Evolutionary conservation across 1,139 yeast genomes (phyloP), one percentile per base, ranked within the genome.

Genomic region (Suhomyces yuchorum): DNA sequence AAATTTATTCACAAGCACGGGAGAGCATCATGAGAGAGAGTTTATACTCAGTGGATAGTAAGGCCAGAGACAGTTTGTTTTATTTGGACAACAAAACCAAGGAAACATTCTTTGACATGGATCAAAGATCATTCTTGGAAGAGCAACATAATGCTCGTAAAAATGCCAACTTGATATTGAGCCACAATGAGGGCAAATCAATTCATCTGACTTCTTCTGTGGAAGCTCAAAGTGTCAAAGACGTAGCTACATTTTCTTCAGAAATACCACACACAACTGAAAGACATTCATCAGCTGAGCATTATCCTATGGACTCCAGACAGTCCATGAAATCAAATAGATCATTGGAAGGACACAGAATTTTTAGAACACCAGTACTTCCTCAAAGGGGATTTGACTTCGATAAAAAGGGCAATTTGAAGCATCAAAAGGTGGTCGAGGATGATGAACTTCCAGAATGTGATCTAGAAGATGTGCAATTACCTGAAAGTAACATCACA

Each of bases 11-110:
- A 8, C 50, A 46, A 26, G 56, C 58, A 14, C 49, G 58, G 33
- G 56, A 53, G 40, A 57, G 56, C 15, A 51, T 51, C 33, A 52
- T 55, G 37, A 45, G 59, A 44, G 59, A 56, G 38, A 55, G 58
- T 41, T 52, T 55, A 50, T 55, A 55, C 41, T 54, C 57, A 2
- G 49, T 53, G 49, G 58, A 55, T 34, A 55, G 54, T 41, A 47
- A 49, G 40, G 52, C 51, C 12, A 46, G 57, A 39, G 55, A 52
- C 33, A 52, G 55, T 36, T 50, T 55, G 57, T 53, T 55, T 37
- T 53, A 54, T 22, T 51, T 49, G 43, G 58, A 55, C 22, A 56
- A 56, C 47, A 49, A 49, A 35, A 54, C 57, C 6, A 52, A 46
- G 34, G 58, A 52, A 17, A 56, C 59, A 1, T 42, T 54, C 20